These are phyloP conservation scores for Trichoderma orchidacearum DNA, from an alignment of 495 filamentous ascomycete species.

Conservation along the genomic window DNA sequence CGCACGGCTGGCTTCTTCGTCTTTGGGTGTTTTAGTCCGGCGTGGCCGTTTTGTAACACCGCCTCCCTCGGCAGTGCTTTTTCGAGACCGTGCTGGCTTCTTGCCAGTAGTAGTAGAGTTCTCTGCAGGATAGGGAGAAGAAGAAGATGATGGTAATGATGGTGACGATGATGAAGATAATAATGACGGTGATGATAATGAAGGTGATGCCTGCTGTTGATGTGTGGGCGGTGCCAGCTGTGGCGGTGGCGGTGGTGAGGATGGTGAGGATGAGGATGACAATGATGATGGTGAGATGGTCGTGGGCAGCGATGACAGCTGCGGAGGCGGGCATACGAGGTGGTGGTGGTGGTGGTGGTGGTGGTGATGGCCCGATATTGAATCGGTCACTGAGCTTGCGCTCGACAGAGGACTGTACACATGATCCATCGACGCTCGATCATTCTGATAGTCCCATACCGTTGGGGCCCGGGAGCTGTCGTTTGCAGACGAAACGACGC, in stretches of 20 bases:
- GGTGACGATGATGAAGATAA: not conserved
- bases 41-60: not conserved
- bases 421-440: not conserved
- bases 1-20: not conserved
- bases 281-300: not conserved
- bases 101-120: not conserved
- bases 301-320: too few relatives aligned
- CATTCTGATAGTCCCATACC: not conserved
- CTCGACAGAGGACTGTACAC: not conserved
- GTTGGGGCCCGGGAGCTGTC: not conserved
- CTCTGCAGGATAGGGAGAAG: not conserved
- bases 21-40: not conserved
- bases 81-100: not conserved
- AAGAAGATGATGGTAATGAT: not conserved
- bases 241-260: not conserved
- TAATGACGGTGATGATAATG: not conserved
- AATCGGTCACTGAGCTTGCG: not conserved
- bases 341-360: too few relatives aligned
- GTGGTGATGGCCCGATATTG: too few relatives aligned
- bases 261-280: not conserved
- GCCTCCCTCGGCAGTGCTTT: not conserved
- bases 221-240: too few relatives aligned
- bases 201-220: too few relatives aligned
- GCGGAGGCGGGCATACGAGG: too few relatives aligned
- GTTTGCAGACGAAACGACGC: not conserved